Evolutionary conservation across 2,329 filamentous ascomycete genomes (phyloP), one percentile per base, ranked within the genome.

Genomic region (Aspergillus sp.): DNA sequence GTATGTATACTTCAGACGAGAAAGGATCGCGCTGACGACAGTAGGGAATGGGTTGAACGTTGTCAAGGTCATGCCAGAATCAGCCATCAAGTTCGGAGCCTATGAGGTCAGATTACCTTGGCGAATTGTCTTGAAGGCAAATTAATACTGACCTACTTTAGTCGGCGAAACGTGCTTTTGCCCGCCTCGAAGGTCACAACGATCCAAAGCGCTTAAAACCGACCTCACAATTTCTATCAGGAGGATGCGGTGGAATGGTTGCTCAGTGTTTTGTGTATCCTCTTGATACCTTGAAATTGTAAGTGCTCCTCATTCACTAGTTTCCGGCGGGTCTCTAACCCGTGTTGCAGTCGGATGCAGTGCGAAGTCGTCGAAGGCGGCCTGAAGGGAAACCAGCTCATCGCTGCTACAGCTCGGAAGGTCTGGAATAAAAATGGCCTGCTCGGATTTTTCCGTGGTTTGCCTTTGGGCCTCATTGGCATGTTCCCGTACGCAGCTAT

Each of bases 401-500:
- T 99, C 65, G 80, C 88, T 30, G 88, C 90, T 53, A 98, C 94
- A 0, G 91, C 91, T 3, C 85, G 86, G 74, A 96, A 93, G 75
- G 97, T 99, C 90, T 92, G 89, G 82, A 85, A 84, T 46, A 86
- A 88, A 62, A 91, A 91, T 61, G 92, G 92, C 23, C 68, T 93
- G 30, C 82, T 86, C 34, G 85, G 91, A 7, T 94, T 93, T 65
- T 99, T 98, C 77, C 92, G 94, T 57, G 95, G 95, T 46, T 85
- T 99, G 38, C 93, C 93, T 0, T 95, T 98, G 86, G 95, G 95
- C 17, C 84, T 99, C 4, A 81, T 97, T 54, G 95, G 95, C 74
- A 97, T 98, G 88, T 99, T 99, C 71, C 95, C 95, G 0, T 99
- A 98, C 76, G 94, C 93, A 47, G 95, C 95, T 54, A 96, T 99